Evolutionary conservation across 208 protist species (phyloP), one percentile per base, ranked within the genome.

Genomic region (Leishmania martiniquensis): DNA sequence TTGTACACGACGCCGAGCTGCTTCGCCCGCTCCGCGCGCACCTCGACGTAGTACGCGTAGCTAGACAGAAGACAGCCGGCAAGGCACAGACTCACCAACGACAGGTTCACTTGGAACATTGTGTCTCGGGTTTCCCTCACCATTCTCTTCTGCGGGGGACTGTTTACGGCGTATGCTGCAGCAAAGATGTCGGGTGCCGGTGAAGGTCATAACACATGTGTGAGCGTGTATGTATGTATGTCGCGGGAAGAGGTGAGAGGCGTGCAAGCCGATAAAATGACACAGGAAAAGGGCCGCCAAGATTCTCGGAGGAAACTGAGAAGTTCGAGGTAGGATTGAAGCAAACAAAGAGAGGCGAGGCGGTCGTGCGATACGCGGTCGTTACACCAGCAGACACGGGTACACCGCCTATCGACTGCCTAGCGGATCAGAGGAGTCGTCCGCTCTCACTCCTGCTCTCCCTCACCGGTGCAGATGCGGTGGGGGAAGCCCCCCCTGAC

Each of bases 11-110:
- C 17, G 47, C 87, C 89, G 39, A 91, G 51, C 78, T 81, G 63
- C 68, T 85, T 78, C 32, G 87, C 85, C 44, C 70, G 75, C 34
- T 85, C 85, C 10, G 80, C 73, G n/a, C 80, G 85, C 54, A 77
- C 20, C 86, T 95, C 91, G 44, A 95, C 89, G 45, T 78, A 81
- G 76, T 92, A 95, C 34, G 91, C 91, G 82, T 95, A 95, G 60
- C 76, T 83, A 15, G 89, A 90, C 1, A 93, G 76, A 37, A 93
- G 69, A 59, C 93, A 87, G 34, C 87, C 87, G 17, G 85, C 9
- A 29, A 90, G 68, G 70, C 77, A 84, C 73, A 93, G 55, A 25
- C 67, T 54, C 6, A 89, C 57, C 37, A 92, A 75, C 37, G 49
- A 44, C 12, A 87, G 72, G 54, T 87, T 60, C 37, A 85, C 78